phyloP scores from a whole-genome alignment of 2,329 filamentous ascomycete genomes.

The Daldinia eschscholtzii region DNA sequence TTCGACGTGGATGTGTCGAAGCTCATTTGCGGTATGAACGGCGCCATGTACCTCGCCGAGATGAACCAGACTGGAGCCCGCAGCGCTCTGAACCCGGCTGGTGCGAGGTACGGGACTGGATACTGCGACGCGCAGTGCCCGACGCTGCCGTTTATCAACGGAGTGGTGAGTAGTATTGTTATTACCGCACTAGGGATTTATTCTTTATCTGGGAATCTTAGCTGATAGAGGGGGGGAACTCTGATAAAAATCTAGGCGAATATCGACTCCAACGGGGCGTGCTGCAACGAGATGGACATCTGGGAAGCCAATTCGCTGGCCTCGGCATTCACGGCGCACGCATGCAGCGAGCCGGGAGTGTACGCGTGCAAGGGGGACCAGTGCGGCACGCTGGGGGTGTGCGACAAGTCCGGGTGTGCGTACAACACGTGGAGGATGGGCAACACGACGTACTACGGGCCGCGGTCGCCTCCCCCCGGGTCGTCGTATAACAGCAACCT shows the following conservation, averaged over 20 bases:
- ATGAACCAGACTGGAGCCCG: slow-evolving; percentile 73
- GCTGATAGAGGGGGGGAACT: no score
- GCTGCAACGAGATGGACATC: slow-evolving; percentile 77
- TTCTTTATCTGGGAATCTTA: no score
- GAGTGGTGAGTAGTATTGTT: slow-evolving; percentile 57
- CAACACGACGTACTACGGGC: slow-evolving; percentile 47
- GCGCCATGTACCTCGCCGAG: slow-evolving; percentile 72
- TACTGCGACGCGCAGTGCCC: slow-evolving; percentile 71
- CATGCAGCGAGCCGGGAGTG: slow-evolving; percentile 62
- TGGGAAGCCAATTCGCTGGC: slow-evolving; percentile 74
- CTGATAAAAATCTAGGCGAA: slow-evolving; percentile 65
- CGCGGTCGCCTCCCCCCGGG: slow-evolving; percentile 5
- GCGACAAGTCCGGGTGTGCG: slow-evolving; percentile 56
- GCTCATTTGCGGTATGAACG: slow-evolving; percentile 75
- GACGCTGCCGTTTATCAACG: slow-evolving; percentile 60
- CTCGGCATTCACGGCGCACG: slow-evolving; percentile 69
- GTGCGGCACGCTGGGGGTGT: slow-evolving; percentile 51
- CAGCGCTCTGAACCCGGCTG: slow-evolving; percentile 65
- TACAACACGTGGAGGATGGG: slow-evolving; percentile 55
- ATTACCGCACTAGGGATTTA: no score
- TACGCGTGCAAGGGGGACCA: slow-evolving; percentile 55
- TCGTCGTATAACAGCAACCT: background rate
- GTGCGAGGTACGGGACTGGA: slow-evolving; percentile 70
- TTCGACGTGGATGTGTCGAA: slow-evolving; percentile 75
- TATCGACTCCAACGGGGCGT: slow-evolving; percentile 68